Evolutionary conservation across 192 early-diverging fungal genomes (phyloP).

Genomic region (Backusella australiensis): DNA sequence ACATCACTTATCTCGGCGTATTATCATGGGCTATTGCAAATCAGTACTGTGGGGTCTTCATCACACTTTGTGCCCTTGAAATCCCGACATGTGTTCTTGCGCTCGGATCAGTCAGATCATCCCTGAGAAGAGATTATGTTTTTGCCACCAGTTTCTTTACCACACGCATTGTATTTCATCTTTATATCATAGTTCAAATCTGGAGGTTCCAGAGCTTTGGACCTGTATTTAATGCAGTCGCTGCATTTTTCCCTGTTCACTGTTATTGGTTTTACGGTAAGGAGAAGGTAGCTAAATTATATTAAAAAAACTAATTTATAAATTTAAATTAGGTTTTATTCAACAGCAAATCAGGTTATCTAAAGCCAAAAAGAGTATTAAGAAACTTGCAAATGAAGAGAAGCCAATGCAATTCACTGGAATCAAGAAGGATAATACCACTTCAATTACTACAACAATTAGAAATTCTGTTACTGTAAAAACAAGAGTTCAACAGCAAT

Average conservation of each 20-base stretch:
- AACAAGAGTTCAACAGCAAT: neutral
- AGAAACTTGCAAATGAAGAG: neutral
- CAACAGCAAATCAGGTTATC: conserved; percentile 30
- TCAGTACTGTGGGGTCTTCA: conserved; percentile 34
- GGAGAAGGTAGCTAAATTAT: neutral
- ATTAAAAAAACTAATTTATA: neutral
- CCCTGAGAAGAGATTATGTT: conserved; percentile 47
- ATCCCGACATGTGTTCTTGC: conserved; percentile 58
- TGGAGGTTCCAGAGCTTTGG: conserved; percentile 23
- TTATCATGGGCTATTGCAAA: conserved; percentile 27
- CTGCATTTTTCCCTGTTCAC: conserved; percentile 48
- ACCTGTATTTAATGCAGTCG: conserved; percentile 34
- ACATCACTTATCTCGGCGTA: conserved; percentile 50
- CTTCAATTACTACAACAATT: neutral
- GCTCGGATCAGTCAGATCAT: conserved; percentile 44
- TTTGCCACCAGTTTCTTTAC: conserved; percentile 53
- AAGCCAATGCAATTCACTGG: neutral
- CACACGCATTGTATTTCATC: conserved; percentile 58
- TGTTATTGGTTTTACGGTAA: conserved; percentile 53
- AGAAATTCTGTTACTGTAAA: neutral
- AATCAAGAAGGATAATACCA: neutral
- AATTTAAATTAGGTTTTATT: conserved; percentile 31
- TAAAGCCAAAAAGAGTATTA: neutral
- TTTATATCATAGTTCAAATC: conserved; percentile 36
- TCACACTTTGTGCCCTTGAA: conserved; percentile 55